These are phyloP conservation scores for Graphilbum sp. DNA, from an alignment of 2,329 filamentous ascomycete genomes.

Conservation along the genomic window DNA sequence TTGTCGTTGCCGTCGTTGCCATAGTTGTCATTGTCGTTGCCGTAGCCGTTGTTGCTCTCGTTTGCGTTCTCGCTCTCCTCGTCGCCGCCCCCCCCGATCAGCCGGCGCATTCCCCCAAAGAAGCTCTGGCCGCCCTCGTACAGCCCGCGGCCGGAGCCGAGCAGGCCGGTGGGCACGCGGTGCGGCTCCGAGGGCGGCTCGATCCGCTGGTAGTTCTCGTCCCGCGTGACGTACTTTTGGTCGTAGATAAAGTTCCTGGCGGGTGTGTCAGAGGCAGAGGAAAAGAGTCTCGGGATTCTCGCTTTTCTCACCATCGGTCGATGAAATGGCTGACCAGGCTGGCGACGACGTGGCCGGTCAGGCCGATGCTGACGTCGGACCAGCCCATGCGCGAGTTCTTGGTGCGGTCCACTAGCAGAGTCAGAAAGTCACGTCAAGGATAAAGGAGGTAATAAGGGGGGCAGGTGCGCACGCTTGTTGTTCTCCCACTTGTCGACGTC, in stretches of 20 bases:
- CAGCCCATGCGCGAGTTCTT: constrained; percentile 79
- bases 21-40: constrained; percentile 11
- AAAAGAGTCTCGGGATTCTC: neutral
- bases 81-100: constrained; percentile 17
- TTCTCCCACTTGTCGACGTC: constrained; percentile 65
- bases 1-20: constrained; percentile 4
- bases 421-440: constrained; percentile 1
- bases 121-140: constrained; percentile 12
- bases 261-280: constrained; percentile 6
- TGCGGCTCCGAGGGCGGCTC: constrained; percentile 21
- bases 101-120: constrained; percentile 17
- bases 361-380: constrained; percentile 69
- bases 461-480: constrained; percentile 45
- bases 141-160: constrained; percentile 7
- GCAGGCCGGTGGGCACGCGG: constrained; percentile 8
- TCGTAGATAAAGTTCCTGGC: constrained; percentile 66
- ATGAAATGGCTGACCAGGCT: constrained; percentile 66
- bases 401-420: constrained; percentile 50
- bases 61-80: constrained; percentile 6
- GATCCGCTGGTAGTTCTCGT: constrained; percentile 23
- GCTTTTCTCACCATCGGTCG: constrained; percentile 49
- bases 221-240: constrained; percentile 52
- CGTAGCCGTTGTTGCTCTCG: constrained; percentile 10
- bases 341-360: constrained; percentile 58
- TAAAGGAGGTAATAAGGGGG: neutral